Conservation (phyloP, 495 filamentous ascomycete genomes). For the Astrocystis sublimbata region DNA sequence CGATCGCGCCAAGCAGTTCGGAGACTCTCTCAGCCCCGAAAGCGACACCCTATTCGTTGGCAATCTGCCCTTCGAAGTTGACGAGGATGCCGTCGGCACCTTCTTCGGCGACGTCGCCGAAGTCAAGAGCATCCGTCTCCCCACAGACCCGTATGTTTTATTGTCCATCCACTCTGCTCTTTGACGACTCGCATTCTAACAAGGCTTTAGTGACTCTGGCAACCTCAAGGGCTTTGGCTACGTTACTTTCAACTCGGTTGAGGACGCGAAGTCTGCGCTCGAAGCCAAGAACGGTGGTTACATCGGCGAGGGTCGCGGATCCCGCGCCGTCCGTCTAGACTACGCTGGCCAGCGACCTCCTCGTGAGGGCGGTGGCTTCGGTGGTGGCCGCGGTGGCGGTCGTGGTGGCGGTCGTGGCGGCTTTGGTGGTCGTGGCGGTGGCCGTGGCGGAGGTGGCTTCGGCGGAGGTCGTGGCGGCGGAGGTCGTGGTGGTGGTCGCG, state of each 20-base stretch:
- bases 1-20: slow-evolving; percentile 71
- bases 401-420: slow-evolving; percentile 53
- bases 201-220: slow-evolving; percentile 67
- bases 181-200: slow-evolving; percentile 39
- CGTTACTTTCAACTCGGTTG: slow-evolving; percentile 77
- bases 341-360: slow-evolving; percentile 75
- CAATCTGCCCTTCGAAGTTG: slow-evolving; percentile 84
- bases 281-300: slow-evolving; percentile 72
- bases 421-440: slow-evolving; percentile 44
- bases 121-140: slow-evolving; percentile 80
- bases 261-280: slow-evolving; percentile 80
- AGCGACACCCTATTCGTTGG: slow-evolving; percentile 91
- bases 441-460: slow-evolving; percentile 50
- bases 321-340: slow-evolving; percentile 82
- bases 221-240: slow-evolving; percentile 95
- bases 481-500: slow-evolving; percentile 45
- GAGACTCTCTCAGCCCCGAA: slow-evolving; percentile 72
- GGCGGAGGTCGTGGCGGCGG: slow-evolving; percentile 44
- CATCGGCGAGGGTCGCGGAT: slow-evolving; percentile 58
- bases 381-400: slow-evolving; percentile 49
- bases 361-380: slow-evolving; percentile 53
- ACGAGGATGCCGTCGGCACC: slow-evolving; percentile 71
- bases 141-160: slow-evolving; percentile 71
- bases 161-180: background rate
- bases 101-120: slow-evolving; percentile 71